Conservation (phyloP, 2,329 filamentous ascomycete species). For the Pseudogymnoascus sp. region DNA sequence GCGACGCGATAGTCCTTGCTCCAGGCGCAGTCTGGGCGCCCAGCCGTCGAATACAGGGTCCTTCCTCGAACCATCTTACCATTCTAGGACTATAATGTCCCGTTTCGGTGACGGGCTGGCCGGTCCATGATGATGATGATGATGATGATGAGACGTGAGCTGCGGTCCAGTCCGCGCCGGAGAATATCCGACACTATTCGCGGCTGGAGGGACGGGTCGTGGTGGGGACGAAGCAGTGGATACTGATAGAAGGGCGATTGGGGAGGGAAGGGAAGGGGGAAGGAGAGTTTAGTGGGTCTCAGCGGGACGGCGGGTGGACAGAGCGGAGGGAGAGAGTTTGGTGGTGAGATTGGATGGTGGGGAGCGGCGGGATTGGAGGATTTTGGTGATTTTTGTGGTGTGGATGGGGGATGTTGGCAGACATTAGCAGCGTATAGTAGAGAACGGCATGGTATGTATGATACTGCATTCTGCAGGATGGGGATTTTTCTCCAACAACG, state of each 20-base stretch:
- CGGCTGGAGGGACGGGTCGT: background rate
- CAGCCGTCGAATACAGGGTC: background rate
- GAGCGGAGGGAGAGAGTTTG: background rate
- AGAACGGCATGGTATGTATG: background rate
- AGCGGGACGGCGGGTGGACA: background rate
- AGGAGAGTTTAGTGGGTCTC: background rate
- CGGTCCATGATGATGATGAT: background rate
- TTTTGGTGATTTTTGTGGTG: background rate
- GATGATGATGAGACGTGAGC: background rate
- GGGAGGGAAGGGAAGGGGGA: background rate
- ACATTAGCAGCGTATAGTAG: background rate
- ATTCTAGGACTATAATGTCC: background rate
- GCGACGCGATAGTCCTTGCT: background rate
- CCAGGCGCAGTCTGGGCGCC: background rate
- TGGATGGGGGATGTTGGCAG: background rate
- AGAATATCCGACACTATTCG: slow-evolving; percentile 2
- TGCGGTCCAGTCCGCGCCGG: slow-evolving; percentile 1
- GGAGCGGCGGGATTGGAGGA: background rate
- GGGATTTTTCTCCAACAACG: background rate
- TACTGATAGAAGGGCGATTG: background rate
- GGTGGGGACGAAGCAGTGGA: background rate
- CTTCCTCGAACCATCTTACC: background rate
- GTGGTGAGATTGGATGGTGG: background rate
- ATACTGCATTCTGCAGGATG: background rate
- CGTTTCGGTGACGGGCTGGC: background rate